A percentile compares a stretch with the other conserved stretches of the same genome.
Evolutionary conservation across 257 asterid genomes (phyloP).

Genomic region (Fraxinus pennsylvanica): DNA sequence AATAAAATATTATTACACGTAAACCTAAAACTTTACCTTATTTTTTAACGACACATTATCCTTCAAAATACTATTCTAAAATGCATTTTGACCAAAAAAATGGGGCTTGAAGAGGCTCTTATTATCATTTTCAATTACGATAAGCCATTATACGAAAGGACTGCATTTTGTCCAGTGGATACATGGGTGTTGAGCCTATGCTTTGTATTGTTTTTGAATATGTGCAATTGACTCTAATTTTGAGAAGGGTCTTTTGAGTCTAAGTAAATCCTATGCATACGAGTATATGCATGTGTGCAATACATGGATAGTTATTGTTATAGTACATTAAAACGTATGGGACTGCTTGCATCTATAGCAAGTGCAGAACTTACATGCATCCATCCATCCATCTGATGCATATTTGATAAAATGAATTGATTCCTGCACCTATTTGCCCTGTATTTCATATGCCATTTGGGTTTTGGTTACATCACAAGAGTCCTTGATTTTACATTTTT

Average conservation of each 20-base stretch:
- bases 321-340: conserved; percentile 1
- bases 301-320: conserved; percentile 8
- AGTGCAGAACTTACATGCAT: conserved; percentile 11
- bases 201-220: not conserved
- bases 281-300: conserved; percentile 15
- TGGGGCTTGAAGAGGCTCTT: not conserved
- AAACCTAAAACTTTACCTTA: too few relatives aligned
- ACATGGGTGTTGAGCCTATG: not conserved
- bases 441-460: conserved; percentile 1
- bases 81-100: too few relatives aligned
- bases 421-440: conserved; percentile 1
- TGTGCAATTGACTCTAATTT: not conserved
- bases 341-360: conserved; percentile 20
- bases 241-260: not conserved
- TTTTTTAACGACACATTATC: too few relatives aligned
- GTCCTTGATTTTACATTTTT: conserved; percentile 14
- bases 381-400: conserved; percentile 19
- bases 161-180: not conserved
- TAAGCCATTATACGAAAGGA: not conserved
- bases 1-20: too few relatives aligned
- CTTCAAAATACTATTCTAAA: too few relatives aligned
- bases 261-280: conserved; percentile 15
- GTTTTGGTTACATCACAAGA: conserved; percentile 13
- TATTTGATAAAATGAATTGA: conserved; percentile 1
- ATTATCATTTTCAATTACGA: not conserved